Evolutionary conservation across 257 asterid genomes (phyloP).

Genomic region (Petunia axillaris): DNA sequence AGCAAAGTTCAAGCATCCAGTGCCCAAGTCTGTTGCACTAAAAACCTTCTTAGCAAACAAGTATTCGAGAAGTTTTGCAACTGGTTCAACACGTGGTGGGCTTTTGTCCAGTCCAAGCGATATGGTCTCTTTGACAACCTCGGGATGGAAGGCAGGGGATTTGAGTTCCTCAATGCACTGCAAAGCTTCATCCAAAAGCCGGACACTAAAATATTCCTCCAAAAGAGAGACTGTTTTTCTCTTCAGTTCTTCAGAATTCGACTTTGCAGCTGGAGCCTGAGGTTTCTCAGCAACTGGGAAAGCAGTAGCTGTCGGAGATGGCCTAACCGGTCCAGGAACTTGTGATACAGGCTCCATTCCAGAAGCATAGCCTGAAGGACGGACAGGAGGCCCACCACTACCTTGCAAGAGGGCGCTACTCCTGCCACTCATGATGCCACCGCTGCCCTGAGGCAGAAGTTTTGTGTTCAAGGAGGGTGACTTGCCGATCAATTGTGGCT

Average conservation of each 20-base stretch:
- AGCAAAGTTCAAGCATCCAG: constrained; percentile 63
- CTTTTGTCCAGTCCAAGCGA: constrained; percentile 76
- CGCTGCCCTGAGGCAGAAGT: constrained; percentile 19
- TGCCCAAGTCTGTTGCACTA: constrained; percentile 44
- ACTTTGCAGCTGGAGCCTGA: constrained; percentile 39
- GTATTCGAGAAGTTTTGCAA: constrained; percentile 60
- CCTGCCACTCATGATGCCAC: constrained; percentile 24
- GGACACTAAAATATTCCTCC: constrained; percentile 75
- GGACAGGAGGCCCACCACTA: constrained; percentile 48
- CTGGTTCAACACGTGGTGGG: constrained; percentile 67
- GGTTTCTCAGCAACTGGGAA: constrained; percentile 28
- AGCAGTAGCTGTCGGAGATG: background rate
- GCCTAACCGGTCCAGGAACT: background rate
- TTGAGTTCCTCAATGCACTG: constrained; percentile 80
- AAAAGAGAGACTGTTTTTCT: constrained; percentile 63
- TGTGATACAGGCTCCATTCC: constrained; percentile 17
- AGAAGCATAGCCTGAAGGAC: constrained; percentile 26
- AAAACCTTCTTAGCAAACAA: constrained; percentile 60
- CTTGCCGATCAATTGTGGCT: constrained; percentile 19
- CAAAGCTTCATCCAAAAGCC: constrained; percentile 77
- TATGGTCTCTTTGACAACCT: constrained; percentile 78
- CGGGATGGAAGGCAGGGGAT: constrained; percentile 78
- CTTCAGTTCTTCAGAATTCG: constrained; percentile 57
- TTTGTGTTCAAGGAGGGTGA: constrained; percentile 17
- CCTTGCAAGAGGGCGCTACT: constrained; percentile 85